Base-by-base conservation (phyloP, 176 grass and related monocot species). In the Ampelocalamus luodianensis region DNA sequence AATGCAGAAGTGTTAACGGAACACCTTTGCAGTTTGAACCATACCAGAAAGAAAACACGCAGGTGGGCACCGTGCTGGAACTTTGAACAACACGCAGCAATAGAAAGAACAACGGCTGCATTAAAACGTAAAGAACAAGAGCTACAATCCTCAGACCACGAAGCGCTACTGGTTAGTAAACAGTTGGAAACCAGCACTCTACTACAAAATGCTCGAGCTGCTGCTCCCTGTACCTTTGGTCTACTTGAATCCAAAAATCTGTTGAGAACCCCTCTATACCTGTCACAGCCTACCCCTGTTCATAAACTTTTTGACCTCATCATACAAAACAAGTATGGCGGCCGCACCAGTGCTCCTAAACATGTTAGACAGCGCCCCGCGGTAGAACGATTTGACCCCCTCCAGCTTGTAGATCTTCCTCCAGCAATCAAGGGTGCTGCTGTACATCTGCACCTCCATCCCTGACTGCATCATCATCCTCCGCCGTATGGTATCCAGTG, bases 381-480 rank as follows among this genome's bases (percentile, higher is more conserved):
- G 91, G 76, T 99, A 99, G 79, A 99, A 96, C 0, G 93, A 96
- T 36, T 26, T 63, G 39, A 96, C 53, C 26, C 97, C 93, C 71
- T 99, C 93, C 75, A 79, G 60, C 68, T 37, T 99, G 74, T 92
- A 99, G 62, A 94, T 94, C 81, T 91, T 99, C 60, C 84, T 82
- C 97, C 97, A 99, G 45, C 97, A 99, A 81, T 99, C 93, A 11
- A 96, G 29, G 36, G 92, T 99, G 75, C 83, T 78, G n/a, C 60
- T 59, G 54, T 99, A 99, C 86, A 94, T 91, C 48, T 88, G 91
- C 60, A 69, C 84, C 10, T 94, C 88, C 83, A 94, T 72, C 62
- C 97, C 97, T 0, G 93, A 94, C 70, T 99, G 97, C 97, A 99
- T 99, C 97, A 99, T 99, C 93, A 99, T 99, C 84, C 91, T 91